Conservation (phyloP, 2,329 filamentous ascomycete genomes). For the Fusarium heterosporum region DNA sequence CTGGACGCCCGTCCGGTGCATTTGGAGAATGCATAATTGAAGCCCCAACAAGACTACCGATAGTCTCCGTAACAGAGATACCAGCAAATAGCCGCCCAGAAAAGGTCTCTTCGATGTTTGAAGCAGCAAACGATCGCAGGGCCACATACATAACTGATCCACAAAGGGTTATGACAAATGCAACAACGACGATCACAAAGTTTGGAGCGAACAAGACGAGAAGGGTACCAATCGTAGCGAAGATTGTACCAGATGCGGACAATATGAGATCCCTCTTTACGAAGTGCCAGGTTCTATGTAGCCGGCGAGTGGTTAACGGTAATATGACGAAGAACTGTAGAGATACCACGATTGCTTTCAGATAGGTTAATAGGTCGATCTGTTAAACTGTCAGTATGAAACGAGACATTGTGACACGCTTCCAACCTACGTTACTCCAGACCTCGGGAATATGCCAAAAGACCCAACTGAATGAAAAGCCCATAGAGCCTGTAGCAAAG, state of each 20-base stretch:
- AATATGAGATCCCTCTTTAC: slow-evolving; percentile 1
- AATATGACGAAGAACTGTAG: slow-evolving; percentile 4
- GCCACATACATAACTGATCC: slow-evolving; percentile 3
- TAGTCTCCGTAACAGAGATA: background rate
- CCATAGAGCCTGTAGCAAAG: background rate
- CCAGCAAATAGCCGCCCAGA: slow-evolving; percentile 9
- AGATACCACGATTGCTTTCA: background rate
- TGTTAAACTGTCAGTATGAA: background rate
- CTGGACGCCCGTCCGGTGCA: background rate
- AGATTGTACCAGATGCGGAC: background rate
- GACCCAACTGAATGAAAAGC: slow-evolving; percentile 5
- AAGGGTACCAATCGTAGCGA: background rate
- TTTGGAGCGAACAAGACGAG: background rate
- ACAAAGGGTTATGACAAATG: background rate
- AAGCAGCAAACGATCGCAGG: slow-evolving; percentile 7
- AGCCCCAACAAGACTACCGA: slow-evolving; percentile 1
- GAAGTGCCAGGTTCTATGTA: background rate
- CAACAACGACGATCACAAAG: background rate
- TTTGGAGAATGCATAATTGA: background rate
- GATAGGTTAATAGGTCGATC: background rate
- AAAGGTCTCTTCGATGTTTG: background rate
- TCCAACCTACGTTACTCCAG: background rate
- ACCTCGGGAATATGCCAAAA: background rate
- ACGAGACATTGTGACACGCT: accelerated
- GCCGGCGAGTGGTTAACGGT: background rate